A percentile compares a stretch with the other conserved stretches of the same genome.
These are phyloP conservation scores for Batkoa obscura DNA, from an alignment of 371 early-diverging fungal species.

Conservation along the genomic window DNA sequence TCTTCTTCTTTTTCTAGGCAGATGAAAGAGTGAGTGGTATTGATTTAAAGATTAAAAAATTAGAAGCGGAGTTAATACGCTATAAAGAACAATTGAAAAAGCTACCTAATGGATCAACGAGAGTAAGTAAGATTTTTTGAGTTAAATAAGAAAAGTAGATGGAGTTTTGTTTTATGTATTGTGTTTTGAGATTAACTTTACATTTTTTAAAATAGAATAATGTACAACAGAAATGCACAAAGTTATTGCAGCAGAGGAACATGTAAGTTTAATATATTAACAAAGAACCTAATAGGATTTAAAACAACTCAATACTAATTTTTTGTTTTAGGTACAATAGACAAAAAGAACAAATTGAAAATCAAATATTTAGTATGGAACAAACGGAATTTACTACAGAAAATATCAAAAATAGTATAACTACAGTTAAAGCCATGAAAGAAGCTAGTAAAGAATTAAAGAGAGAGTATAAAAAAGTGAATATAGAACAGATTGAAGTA, in stretches of 20 bases:
- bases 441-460: conserved; percentile 81
- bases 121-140: conserved; percentile 27
- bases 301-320: no score
- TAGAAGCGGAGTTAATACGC: conserved; percentile 77
- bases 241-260: conserved; percentile 83
- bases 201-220: conserved; percentile 27
- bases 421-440: conserved; percentile 90
- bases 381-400: conserved; percentile 86
- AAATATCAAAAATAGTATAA: conserved; percentile 79
- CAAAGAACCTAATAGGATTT: no score
- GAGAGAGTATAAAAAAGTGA: conserved; percentile 80
- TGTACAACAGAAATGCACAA: conserved; percentile 77
- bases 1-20: no score
- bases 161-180: no score
- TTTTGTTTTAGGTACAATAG: no score
- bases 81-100: conserved; percentile 84
- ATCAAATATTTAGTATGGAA: conserved; percentile 95
- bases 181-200: neutral
- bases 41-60: conserved; percentile 77
- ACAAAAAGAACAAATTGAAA: conserved; percentile 78
- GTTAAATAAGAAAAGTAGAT: no score
- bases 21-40: conserved; percentile 62
- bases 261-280: no score
- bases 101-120: conserved; percentile 83
- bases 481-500: conserved; percentile 86